Evolutionary conservation across 2,329 filamentous ascomycete genomes (phyloP).

Genomic region (Metarhizium sp.): DNA sequence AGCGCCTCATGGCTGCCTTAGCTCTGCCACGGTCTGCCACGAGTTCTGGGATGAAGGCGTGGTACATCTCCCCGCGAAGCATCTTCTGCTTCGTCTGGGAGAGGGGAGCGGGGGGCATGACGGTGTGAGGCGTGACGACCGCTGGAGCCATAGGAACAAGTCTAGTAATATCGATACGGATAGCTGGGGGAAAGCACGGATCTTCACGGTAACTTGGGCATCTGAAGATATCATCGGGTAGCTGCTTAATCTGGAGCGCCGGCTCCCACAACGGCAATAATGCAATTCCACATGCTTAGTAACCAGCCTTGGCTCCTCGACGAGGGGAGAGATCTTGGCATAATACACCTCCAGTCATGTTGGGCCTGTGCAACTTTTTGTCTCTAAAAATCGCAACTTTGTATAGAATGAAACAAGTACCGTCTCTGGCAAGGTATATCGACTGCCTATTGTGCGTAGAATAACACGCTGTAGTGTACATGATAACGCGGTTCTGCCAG

Average conservation of each 20-base stretch:
- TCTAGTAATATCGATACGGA: no score
- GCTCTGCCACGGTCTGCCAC: slow-evolving; percentile 2
- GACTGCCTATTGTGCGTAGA: no score
- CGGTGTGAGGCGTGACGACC: neutral
- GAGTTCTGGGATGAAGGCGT: slow-evolving; percentile 4
- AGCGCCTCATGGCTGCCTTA: slow-evolving; percentile 3
- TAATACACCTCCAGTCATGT: no score
- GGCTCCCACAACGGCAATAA: neutral
- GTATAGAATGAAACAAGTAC: no score
- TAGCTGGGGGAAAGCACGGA: no score
- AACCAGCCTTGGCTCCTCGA: neutral
- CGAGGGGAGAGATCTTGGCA: neutral
- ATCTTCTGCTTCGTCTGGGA: slow-evolving; percentile 5
- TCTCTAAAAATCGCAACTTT: no score
- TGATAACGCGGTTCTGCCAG: no score
- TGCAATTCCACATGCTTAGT: neutral
- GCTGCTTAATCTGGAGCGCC: neutral
- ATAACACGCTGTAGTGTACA: no score
- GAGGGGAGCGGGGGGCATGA: slow-evolving; percentile 1
- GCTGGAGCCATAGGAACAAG: no score
- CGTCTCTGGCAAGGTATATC: no score
- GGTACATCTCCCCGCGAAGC: slow-evolving; percentile 6
- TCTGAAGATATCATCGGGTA: neutral
- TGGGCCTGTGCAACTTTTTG: no score
- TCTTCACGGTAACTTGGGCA: neutral